Conservation (phyloP, 2,329 filamentous ascomycete genomes). For the Talaromyces sp. region DNA sequence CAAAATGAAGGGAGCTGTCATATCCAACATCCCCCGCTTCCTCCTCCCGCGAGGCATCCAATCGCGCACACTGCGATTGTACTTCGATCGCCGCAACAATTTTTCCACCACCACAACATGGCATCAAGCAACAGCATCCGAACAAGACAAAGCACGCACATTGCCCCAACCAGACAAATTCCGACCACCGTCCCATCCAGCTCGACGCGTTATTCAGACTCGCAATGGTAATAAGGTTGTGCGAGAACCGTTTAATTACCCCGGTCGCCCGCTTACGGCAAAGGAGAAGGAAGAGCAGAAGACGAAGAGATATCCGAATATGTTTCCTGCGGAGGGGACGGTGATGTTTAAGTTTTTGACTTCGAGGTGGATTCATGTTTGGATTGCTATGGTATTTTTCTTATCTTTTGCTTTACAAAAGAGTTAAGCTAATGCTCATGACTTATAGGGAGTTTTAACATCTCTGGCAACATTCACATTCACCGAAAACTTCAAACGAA, state of each 20-base stretch:
- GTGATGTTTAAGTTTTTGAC: constrained; percentile 82
- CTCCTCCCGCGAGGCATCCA: constrained; percentile 57
- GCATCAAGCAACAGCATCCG: constrained; percentile 13
- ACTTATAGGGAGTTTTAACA: constrained; percentile 59
- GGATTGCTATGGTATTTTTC: constrained; percentile 70
- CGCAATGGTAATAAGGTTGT: constrained; percentile 23
- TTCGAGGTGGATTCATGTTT: constrained; percentile 68
- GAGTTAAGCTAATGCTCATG: not conserved
- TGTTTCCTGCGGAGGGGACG: constrained; percentile 78
- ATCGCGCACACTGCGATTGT: constrained; percentile 24
- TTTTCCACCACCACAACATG: constrained; percentile 12
- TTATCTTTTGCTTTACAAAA: too few species aligned
- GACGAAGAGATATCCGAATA: constrained; percentile 73
- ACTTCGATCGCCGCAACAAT: constrained; percentile 20
- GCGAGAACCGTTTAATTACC: constrained; percentile 58
- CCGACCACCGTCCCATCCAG: constrained; percentile 83
- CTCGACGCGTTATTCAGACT: constrained; percentile 57
- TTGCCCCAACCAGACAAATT: constrained; percentile 86
- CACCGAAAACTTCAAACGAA: constrained; percentile 69
- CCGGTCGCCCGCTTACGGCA: constrained; percentile 62
- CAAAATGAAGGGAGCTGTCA: not conserved
- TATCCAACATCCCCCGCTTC: constrained; percentile 55
- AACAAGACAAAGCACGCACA: constrained; percentile 56
- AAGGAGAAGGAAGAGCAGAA: constrained; percentile 63
- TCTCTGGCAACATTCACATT: constrained; percentile 68